Conservation (phyloP, 2,329 filamentous ascomycete genomes). For the Cryphonectria naterciae region DNA sequence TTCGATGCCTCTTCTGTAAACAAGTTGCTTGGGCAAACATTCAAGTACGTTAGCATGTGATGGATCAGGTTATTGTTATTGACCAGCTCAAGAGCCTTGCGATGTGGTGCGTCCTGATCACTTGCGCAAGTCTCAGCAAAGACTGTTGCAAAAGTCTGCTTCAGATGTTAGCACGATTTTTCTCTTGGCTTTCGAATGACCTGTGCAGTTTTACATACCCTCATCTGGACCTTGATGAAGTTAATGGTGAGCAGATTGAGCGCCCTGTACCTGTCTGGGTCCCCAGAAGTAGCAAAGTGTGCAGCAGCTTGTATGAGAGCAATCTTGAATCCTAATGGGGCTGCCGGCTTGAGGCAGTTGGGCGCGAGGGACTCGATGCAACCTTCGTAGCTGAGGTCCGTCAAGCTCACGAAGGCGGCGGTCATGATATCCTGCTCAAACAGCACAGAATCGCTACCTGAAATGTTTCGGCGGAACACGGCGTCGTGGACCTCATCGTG, state of each 20-base stretch:
- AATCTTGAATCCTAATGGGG: constrained; percentile 64
- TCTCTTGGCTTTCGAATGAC: background rate
- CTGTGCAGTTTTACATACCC: constrained; percentile 45
- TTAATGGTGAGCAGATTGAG: constrained; percentile 59
- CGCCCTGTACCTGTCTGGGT: constrained; percentile 54
- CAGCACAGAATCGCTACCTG: constrained; percentile 50
- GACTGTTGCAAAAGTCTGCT: constrained; percentile 44
- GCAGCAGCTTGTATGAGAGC: constrained; percentile 65
- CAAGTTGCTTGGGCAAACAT: constrained; percentile 55
- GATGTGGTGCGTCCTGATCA: constrained; percentile 44
- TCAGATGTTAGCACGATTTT: constrained; percentile 9
- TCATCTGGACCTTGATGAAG: constrained; percentile 60
- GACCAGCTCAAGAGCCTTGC: constrained; percentile 45
- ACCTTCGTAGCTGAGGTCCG: constrained; percentile 63
- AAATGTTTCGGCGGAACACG: constrained; percentile 60
- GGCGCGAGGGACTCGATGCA: constrained; percentile 61
- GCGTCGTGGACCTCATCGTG: constrained; percentile 70
- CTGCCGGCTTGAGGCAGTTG: constrained; percentile 58
- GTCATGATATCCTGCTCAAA: constrained; percentile 70
- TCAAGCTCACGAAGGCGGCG: constrained; percentile 67
- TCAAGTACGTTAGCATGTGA: constrained; percentile 61
- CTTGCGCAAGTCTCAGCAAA: constrained; percentile 44
- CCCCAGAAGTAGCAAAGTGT: constrained; percentile 61
- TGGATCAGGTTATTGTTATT: constrained; percentile 49
- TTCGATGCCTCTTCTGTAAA: constrained; percentile 47